Conservation (phyloP, 2,329 filamentous ascomycete species). For the Sclerotinia nivalis region DNA sequence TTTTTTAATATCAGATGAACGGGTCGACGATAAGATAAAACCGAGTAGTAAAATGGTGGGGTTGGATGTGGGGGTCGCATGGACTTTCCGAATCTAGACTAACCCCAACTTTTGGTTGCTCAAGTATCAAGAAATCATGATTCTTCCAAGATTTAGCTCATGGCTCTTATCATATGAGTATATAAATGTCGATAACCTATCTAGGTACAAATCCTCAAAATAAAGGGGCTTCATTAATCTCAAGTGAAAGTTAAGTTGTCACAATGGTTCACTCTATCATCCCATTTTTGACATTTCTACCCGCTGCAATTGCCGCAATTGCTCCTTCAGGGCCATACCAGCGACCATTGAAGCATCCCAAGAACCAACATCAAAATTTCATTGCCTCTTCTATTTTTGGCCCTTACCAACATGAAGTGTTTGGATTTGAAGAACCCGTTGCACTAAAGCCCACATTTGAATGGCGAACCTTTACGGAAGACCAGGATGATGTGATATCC, state of each 20-base stretch:
- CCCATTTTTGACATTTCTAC: not conserved
- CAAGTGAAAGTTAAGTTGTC: not conserved
- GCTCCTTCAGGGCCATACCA: not conserved
- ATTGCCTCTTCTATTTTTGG: constrained; percentile 30
- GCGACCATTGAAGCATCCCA: not conserved
- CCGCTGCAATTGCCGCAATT: not conserved
- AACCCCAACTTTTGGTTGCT: not conserved
- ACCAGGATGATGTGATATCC: constrained; percentile 9
- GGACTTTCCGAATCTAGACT: not conserved
- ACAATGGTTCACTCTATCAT: constrained; percentile 12
- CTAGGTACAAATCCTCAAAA: not conserved
- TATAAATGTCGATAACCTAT: not conserved
- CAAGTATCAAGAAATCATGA: not conserved
- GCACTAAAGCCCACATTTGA: constrained; percentile 33
- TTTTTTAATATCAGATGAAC: constrained; percentile 1
- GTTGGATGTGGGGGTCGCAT: not conserved
- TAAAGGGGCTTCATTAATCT: not conserved
- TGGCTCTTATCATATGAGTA: not conserved
- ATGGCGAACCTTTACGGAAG: constrained; percentile 25
- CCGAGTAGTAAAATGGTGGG: not conserved
- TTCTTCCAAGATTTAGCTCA: not conserved
- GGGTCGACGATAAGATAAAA: not conserved
- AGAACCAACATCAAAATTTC: constrained; percentile 21
- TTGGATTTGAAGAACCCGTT: constrained; percentile 22
- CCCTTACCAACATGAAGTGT: not conserved